A percentile compares a stretch with the other conserved stretches of the same genome.
These are phyloP conservation scores for Lipomyces yarrowii DNA, from an alignment of 1,139 yeast genomes.

Conservation along the genomic window DNA sequence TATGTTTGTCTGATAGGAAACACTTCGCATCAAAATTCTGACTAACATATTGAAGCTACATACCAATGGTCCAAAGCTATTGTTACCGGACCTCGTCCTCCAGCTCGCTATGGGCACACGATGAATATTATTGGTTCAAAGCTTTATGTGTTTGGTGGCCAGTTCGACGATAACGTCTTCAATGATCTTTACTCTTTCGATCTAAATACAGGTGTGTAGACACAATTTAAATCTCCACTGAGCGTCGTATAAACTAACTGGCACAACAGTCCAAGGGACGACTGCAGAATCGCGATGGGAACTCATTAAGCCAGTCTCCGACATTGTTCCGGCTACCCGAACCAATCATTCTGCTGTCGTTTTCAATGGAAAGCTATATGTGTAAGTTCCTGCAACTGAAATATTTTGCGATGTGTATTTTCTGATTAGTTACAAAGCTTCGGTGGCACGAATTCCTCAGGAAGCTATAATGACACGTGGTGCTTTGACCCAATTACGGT, in stretches of 20 bases:
- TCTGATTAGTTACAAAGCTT: constrained; percentile 46
- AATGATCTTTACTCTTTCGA: constrained; percentile 87
- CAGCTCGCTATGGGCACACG: constrained; percentile 94
- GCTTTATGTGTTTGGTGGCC: constrained; percentile 92
- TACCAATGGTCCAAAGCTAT: constrained; percentile 33
- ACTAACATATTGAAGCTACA: constrained; percentile 18
- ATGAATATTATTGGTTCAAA: constrained; percentile 68
- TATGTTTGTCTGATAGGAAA: constrained; percentile 3
- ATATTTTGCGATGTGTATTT: too few relatives aligned
- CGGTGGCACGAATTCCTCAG: constrained; percentile 85
- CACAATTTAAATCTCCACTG: not conserved
- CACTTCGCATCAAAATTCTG: constrained; percentile 42
- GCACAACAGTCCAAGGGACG: constrained; percentile 8
- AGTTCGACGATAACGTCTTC: constrained; percentile 82
- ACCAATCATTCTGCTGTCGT: constrained; percentile 91
- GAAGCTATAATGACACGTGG: constrained; percentile 79
- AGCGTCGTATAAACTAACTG: not conserved
- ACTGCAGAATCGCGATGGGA: constrained; percentile 84
- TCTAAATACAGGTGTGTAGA: constrained; percentile 55
- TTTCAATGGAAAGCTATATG: constrained; percentile 73
- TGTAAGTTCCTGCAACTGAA: constrained; percentile 43
- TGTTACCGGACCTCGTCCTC: constrained; percentile 74
- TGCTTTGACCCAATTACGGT: constrained; percentile 70
- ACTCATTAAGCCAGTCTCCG: constrained; percentile 57
- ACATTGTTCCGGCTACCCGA: constrained; percentile 79